A percentile compares a stretch with the other conserved stretches of the same genome.
Evolutionary conservation across 2,329 filamentous ascomycete species (phyloP).

Genomic region (Pseudogymnoascus sp.): DNA sequence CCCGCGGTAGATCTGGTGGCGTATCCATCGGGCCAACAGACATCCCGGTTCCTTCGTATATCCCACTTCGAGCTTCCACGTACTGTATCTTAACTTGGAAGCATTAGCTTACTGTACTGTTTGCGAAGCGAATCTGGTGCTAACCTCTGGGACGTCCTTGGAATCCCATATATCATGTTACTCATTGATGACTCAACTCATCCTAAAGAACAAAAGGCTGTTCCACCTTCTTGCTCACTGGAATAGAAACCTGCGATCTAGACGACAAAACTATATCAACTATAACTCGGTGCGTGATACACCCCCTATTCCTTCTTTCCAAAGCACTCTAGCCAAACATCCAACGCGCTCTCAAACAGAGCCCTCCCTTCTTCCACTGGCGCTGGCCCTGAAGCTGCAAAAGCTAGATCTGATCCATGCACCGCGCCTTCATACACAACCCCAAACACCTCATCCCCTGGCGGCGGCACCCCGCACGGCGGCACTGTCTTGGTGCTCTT

Average conservation of each 20-base stretch:
- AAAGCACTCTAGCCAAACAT: conserved; percentile 13
- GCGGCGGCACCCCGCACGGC: neutral
- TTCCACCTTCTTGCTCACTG: neutral
- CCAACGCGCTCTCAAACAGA: conserved; percentile 8
- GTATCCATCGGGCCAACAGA: too few relatives aligned
- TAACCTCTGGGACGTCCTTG: neutral
- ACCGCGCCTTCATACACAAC: neutral
- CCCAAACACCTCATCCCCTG: conserved; percentile 4
- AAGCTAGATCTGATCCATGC: neutral
- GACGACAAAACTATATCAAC: neutral
- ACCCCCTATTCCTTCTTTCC: neutral
- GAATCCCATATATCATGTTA: neutral
- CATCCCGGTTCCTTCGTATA: too few relatives aligned
- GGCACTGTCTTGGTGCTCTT: neutral
- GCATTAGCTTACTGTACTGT: too few relatives aligned
- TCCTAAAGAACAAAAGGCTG: neutral
- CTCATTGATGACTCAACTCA: neutral
- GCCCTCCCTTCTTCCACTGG: conserved; percentile 4
- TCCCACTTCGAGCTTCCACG: too few relatives aligned
- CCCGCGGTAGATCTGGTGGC: too few relatives aligned
- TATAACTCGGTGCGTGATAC: neutral
- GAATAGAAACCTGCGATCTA: neutral
- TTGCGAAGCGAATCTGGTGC: too few relatives aligned
- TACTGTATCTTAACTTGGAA: too few relatives aligned
- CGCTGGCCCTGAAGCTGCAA: neutral